These are phyloP conservation scores for Kazachstania viticola DNA, from an alignment of 805 yeast genomes.

Conservation along the genomic window DNA sequence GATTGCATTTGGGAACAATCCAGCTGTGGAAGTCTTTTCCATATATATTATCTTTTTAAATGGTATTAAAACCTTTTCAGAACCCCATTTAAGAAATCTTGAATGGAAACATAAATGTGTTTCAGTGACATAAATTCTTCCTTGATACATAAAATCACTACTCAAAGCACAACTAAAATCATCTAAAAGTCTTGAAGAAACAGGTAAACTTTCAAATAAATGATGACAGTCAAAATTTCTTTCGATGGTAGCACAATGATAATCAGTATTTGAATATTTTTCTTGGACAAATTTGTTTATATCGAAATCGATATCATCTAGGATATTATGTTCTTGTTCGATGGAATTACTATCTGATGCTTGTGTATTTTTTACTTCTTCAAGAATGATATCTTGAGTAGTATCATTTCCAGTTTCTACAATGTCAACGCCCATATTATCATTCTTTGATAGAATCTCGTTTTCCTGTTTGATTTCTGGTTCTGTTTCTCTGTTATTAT, in stretches of 20 bases:
- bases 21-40: conserved; percentile 80
- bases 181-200: conserved; percentile 51
- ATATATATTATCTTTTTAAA: conserved; percentile 48
- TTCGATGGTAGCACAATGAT: conserved; percentile 50
- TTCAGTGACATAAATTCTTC: conserved; percentile 73
- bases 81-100: conserved; percentile 75
- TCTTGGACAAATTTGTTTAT: conserved; percentile 45
- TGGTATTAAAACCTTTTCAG: conserved; percentile 54
- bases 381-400: too few species aligned
- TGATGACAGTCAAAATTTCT: conserved; percentile 71
- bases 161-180: conserved; percentile 83
- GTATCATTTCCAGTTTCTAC: too few species aligned
- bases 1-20: conserved; percentile 85
- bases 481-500: too few species aligned
- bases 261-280: conserved; percentile 43
- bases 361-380: too few species aligned
- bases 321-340: too few species aligned
- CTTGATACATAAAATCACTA: conserved; percentile 79
- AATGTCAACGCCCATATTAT: too few species aligned
- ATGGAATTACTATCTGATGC: too few species aligned
- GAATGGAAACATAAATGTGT: conserved; percentile 77
- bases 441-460: too few species aligned
- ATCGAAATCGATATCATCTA: too few species aligned
- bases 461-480: too few species aligned
- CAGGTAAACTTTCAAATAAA: conserved; percentile 56